Evolutionary conservation across 768 basidiomycete genomes (phyloP), one percentile per base, ranked within the genome.

Genomic region (Dioszegia aurantiaca): DNA sequence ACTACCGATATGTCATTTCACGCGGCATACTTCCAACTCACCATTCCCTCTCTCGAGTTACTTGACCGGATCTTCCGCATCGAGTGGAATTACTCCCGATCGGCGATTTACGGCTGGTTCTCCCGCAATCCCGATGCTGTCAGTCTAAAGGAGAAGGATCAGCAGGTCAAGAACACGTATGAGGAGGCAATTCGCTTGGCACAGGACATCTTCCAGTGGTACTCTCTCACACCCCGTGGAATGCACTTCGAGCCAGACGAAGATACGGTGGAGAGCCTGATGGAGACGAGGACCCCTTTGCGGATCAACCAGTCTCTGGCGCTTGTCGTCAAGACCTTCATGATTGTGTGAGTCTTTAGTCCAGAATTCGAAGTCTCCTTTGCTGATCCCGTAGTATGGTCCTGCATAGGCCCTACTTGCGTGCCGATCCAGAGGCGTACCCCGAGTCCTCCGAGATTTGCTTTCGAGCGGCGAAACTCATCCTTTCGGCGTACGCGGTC

Each of bases 391-490:
- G 19, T 43, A 74, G 75, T 1, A 63, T 76, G 52, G 60, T 70
- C 23, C 62, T 76, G 6, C 75, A 76, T 51, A 61, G 73, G 36
- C 75, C 75, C 5, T 76, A 76, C 45, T 64, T 76, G 3, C 66
- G 75, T 14, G 57, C 68, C 17, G 75, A 76, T 52, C 69, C 73
- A 0, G 40, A 54, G n/a, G 75, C 72, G 1, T 76, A 76, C 58
- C 70, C 73, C 17, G 69, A 70, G 45, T 76, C 75, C 4, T 55
- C 84, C 0, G 87, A 87, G 1, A 73, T 74, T 1, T 95, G 92
- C 76, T 91, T 90, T 78, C 77, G 85, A 57, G 78, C 83, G 1
- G 72, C 78, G 14, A 81, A 81, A 43, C 80, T 88, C 55, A 85
- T 86, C 52, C 73, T 84, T 3, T 62, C 71, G 33, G 73, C 71